phyloP scores from a whole-genome alignment of 2,329 filamentous ascomycete genomes.

The Nectriaceae sp. region DNA sequence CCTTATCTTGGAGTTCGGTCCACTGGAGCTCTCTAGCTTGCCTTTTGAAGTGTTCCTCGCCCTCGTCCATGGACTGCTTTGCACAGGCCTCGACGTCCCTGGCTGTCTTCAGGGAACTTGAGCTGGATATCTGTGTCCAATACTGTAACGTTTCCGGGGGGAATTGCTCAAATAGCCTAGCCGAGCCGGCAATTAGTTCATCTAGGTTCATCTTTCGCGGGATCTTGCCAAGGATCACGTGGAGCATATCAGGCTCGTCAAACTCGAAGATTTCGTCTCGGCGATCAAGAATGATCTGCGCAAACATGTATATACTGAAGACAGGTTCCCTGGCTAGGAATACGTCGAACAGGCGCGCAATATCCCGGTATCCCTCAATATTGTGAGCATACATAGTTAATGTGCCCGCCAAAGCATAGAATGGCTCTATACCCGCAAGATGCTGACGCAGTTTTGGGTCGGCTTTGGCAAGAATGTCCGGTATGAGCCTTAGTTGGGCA shows the following conservation, averaged over 20 bases:
- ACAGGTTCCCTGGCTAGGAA: conserved; percentile 85
- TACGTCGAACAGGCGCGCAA: conserved; percentile 89
- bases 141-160: conserved; percentile 73
- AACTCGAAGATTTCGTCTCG: conserved; percentile 84
- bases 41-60: conserved; percentile 65
- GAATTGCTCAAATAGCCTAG: conserved; percentile 61
- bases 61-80: conserved; percentile 64
- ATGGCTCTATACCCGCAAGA: conserved; percentile 78
- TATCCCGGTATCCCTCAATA: conserved; percentile 85
- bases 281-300: conserved; percentile 80
- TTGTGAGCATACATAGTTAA: conserved; percentile 97
- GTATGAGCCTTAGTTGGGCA: conserved; percentile 83
- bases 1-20: conserved; percentile 50
- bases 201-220: conserved; percentile 82
- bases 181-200: conserved; percentile 67
- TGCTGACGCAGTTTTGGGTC: conserved; percentile 74
- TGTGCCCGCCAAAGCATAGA: conserved; percentile 90
- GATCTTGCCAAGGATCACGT: conserved; percentile 83
- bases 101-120: conserved; percentile 86
- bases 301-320: conserved; percentile 89
- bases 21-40: conserved; percentile 74
- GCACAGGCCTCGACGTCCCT: conserved; percentile 51
- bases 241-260: conserved; percentile 93
- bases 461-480: conserved; percentile 72
- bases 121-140: conserved; percentile 72